These are phyloP conservation scores for Pichia sp. DNA, from an alignment of 1,139 yeast species.

Conservation along the genomic window DNA sequence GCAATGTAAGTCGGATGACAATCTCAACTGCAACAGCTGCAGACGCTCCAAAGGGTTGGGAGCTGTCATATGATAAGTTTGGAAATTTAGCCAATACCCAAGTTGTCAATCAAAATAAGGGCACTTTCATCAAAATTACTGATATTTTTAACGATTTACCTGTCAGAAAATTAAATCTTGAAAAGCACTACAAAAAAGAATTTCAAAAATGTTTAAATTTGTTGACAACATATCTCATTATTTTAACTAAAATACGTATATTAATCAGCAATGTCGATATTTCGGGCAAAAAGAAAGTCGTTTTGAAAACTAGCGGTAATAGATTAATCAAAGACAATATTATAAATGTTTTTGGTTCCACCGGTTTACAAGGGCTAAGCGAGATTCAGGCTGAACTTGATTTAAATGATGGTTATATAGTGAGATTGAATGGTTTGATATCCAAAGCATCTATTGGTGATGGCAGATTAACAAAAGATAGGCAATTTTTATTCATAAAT, in stretches of 20 bases:
- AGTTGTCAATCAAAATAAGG: conserved; percentile 47
- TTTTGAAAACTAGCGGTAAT: conserved; percentile 48
- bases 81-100: conserved; percentile 43
- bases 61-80: conserved; percentile 42
- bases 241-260: conserved; percentile 51
- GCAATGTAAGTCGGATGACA: conserved; percentile 42
- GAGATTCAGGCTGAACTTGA: conserved; percentile 32
- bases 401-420: conserved; percentile 20
- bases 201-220: conserved; percentile 57
- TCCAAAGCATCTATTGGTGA: conserved; percentile 75
- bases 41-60: conserved; percentile 51
- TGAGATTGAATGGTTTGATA: conserved; percentile 51
- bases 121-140: conserved; percentile 50
- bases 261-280: conserved; percentile 47
- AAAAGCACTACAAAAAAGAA: conserved; percentile 63
- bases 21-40: conserved; percentile 50
- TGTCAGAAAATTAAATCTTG: conserved; percentile 65
- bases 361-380: conserved; percentile 51
- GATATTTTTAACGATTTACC: conserved; percentile 62
- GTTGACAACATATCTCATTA: conserved; percentile 64
- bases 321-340: conserved; percentile 46
- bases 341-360: conserved; percentile 63
- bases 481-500: conserved; percentile 72
- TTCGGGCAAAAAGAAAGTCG: conserved; percentile 42
- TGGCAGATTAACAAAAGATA: conserved; percentile 62